Conservation (phyloP, 495 filamentous ascomycete species). For the Hypomontagnella submonticulosa region DNA sequence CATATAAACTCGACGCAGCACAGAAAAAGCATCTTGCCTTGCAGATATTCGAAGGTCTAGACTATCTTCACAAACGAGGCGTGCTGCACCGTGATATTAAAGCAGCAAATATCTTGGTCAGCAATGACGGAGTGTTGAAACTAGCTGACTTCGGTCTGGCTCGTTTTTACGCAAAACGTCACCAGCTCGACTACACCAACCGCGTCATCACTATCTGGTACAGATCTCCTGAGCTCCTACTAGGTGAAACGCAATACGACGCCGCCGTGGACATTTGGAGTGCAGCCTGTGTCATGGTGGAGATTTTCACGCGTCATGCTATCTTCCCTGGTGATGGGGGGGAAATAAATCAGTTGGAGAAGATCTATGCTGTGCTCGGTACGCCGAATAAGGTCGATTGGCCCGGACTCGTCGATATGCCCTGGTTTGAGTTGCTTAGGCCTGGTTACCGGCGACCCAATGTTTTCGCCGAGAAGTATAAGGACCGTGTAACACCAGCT, state of each 20-base stretch:
- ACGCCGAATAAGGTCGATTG: conserved; percentile 87
- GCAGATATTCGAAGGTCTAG: conserved; percentile 93
- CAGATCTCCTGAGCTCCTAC: conserved; percentile 87
- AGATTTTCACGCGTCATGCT: conserved; percentile 94
- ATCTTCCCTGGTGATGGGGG: conserved; percentile 95
- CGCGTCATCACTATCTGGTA: conserved; percentile 99
- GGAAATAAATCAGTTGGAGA: conserved; percentile 95
- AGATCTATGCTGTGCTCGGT: conserved; percentile 92
- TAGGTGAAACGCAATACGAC: conserved; percentile 95
- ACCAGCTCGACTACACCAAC: conserved; percentile 97
- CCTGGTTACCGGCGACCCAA: conserved; percentile 78
- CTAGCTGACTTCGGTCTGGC: conserved; percentile 97
- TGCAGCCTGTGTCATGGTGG: conserved; percentile 94
- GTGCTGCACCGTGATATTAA: conserved; percentile 97
- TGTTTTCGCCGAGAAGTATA: conserved; percentile 86
- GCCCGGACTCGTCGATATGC: conserved; percentile 89
- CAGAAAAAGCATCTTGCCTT: conserved; percentile 95
- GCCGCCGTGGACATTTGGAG: conserved; percentile 98
- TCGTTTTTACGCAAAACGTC: conserved; percentile 94
- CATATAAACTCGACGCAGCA: conserved; percentile 82
- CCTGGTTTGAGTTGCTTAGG: conserved; percentile 92
- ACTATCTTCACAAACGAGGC: conserved; percentile 92
- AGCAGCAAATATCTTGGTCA: conserved; percentile 93
- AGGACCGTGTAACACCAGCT: conserved; percentile 73
- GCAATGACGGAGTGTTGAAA: conserved; percentile 87